phyloP scores from a whole-genome alignment of 2,329 filamentous ascomycete genomes.

The Pezicula radicicola region DNA sequence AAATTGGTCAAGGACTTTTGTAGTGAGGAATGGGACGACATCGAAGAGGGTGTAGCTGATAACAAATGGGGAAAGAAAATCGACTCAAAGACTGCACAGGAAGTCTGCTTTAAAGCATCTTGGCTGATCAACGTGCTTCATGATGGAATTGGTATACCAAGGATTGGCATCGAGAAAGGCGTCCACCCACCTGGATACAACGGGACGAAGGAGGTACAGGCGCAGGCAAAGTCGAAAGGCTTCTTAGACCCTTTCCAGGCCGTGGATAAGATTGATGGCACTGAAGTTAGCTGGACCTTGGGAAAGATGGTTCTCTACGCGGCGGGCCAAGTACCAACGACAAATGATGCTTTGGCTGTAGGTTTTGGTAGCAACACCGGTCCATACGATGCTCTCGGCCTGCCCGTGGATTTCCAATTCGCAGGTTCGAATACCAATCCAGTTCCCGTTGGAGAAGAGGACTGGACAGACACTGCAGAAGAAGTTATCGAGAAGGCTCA shows the following conservation, averaged over 20 bases:
- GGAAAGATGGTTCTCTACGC: constrained; percentile 97
- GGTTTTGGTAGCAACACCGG: constrained; percentile 81
- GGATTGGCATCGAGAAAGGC: constrained; percentile 71
- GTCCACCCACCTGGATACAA: constrained; percentile 52
- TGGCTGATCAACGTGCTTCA: constrained; percentile 98
- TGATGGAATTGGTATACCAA: constrained; percentile 90
- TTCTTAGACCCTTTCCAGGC: constrained; percentile 87
- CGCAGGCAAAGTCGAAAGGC: constrained; percentile 68
- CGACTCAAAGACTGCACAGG: constrained; percentile 68
- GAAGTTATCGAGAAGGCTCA: constrained; percentile 64
- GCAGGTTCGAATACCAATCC: constrained; percentile 55
- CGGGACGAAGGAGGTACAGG: constrained; percentile 66
- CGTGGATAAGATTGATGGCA: constrained; percentile 84
- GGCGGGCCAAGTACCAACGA: constrained; percentile 74
- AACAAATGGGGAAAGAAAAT: constrained; percentile 75
- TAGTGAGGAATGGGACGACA: constrained; percentile 74
- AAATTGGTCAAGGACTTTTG: constrained; percentile 82
- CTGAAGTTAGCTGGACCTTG: constrained; percentile 95
- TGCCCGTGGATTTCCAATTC: constrained; percentile 78
- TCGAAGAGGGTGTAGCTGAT: constrained; percentile 62
- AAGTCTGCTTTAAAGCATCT: constrained; percentile 96
- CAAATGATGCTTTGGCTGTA: constrained; percentile 65
- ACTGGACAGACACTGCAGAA: constrained; percentile 50
- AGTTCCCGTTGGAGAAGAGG: constrained; percentile 43
- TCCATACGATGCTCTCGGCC: constrained; percentile 33